phyloP scores from a whole-genome alignment of 352 stramenopile genomes.

The Lagenidium sp. region DNA sequence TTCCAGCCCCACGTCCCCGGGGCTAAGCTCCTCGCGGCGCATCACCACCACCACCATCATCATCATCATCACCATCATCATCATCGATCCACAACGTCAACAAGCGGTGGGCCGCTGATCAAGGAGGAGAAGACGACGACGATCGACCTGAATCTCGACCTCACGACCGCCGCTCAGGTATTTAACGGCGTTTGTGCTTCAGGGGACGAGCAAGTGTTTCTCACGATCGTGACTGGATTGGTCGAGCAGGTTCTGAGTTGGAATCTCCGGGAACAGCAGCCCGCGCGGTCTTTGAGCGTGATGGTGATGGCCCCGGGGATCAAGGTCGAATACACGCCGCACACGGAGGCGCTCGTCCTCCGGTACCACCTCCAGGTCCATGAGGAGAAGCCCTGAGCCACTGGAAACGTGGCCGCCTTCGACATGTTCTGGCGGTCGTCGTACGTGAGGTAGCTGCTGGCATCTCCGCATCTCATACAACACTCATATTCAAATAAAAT shows the following conservation, averaged over 20 bases:
- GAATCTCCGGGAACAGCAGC: not conserved
- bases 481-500: no score
- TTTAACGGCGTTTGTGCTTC: not conserved
- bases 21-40: constrained; percentile 2
- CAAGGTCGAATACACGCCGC: not conserved
- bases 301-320: not conserved
- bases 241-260: not conserved
- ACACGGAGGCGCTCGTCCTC: not conserved
- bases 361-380: not conserved
- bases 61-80: not conserved
- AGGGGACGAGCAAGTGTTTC: not conserved
- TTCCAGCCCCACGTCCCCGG: constrained; percentile 36
- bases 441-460: no score
- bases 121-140: not conserved
- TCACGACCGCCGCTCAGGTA: constrained; percentile 41
- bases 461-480: no score
- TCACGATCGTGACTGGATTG: not conserved
- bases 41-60: not conserved
- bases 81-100: not conserved
- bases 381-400: no score
- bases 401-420: no score
- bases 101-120: not conserved
- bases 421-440: no score
- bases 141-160: constrained; percentile 33
- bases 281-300: not conserved